phyloP scores from a whole-genome alignment of 805 yeast genomes.

The Candida michaelii region DNA sequence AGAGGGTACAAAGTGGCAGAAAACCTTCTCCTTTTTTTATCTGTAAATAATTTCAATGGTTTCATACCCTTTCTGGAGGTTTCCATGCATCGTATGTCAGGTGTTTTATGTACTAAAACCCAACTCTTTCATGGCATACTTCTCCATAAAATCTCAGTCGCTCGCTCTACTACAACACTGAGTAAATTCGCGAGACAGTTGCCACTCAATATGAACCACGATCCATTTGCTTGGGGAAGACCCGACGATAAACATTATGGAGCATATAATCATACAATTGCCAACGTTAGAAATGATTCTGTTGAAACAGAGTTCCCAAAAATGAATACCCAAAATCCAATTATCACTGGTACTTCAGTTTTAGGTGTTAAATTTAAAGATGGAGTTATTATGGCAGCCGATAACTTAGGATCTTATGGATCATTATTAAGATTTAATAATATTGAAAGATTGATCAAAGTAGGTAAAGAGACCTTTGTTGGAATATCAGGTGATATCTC shows the following conservation, averaged over 20 bases:
- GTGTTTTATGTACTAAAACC: too few species aligned
- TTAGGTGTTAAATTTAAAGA: conserved; percentile 85
- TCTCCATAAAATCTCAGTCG: neutral
- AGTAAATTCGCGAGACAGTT: neutral
- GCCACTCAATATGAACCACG: conserved; percentile 74
- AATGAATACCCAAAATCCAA: conserved; percentile 90
- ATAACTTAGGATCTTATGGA: conserved; percentile 89
- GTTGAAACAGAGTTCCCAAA: conserved; percentile 51
- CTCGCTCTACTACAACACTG: too few species aligned
- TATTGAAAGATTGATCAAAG: conserved; percentile 79
- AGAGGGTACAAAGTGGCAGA: too few species aligned
- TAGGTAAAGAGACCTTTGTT: conserved; percentile 84
- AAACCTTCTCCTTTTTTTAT: too few species aligned
- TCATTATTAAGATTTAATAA: conserved; percentile 84
- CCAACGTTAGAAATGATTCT: conserved; percentile 49
- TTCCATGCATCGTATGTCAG: too few species aligned
- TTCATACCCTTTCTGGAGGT: too few species aligned
- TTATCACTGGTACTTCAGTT: conserved; percentile 95
- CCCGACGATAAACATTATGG: conserved; percentile 86
- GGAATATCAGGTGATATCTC: conserved; percentile 95
- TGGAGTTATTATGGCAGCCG: conserved; percentile 95
- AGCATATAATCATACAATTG: conserved; percentile 68
- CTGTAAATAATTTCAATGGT: too few species aligned
- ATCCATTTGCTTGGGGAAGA: conserved; percentile 94
- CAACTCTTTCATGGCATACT: too few species aligned